Evolutionary conservation across 2,329 filamentous ascomycete genomes (phyloP), one percentile per base, ranked within the genome.

Genomic region (Colletotrichum sojae): DNA sequence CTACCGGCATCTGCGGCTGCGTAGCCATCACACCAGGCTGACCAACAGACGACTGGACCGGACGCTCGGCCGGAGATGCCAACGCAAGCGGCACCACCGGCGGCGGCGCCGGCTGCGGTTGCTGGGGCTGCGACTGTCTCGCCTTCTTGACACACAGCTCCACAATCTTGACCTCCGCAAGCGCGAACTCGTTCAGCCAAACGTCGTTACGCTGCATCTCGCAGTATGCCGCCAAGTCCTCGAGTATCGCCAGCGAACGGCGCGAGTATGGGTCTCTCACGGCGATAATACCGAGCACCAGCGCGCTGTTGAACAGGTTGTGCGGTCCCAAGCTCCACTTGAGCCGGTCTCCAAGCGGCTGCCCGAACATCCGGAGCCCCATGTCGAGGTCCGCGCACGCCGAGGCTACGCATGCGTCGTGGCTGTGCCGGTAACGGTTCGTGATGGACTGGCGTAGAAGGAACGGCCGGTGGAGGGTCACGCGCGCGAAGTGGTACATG

Each of bases 241-340:
- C 77, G 8, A 82, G 65, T 2, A 81, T 79, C 1, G 76, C 79
- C 25, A 74, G 71, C 5, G 78, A 75, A 6, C 74, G 71, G 5
- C 72, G 61, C 4, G 75, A 73, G 31, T 74, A 70, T 5, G 79
- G 80, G 40, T 82, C 73, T 4, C 71, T 73, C 18, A 77, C 77
- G 6, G 67, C 76, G 15, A 80, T 71, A 43, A 79, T 71, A n/a
- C 73, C 77, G 22, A 80, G 71, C 2, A 79, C 79, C 31, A 83
- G 67, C 2, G 81, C 81, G 65, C 80, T 82, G 67, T 83, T 83
- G 73, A 82, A 83, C 6, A 83, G 75, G 45, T 82, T 78, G 40
- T 80, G 80, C 39, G 79, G 76, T 1, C 77, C 79, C 0, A 80
- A 64, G 5, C 76, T 76, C 74, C 76, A 79, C 55, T 77, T 78